Percentiles rank a stretch among this genome's conserved stretches.
Conservation (phyloP, 352 stramenopile genomes). For the Globisporangium orthogonon region DNA sequence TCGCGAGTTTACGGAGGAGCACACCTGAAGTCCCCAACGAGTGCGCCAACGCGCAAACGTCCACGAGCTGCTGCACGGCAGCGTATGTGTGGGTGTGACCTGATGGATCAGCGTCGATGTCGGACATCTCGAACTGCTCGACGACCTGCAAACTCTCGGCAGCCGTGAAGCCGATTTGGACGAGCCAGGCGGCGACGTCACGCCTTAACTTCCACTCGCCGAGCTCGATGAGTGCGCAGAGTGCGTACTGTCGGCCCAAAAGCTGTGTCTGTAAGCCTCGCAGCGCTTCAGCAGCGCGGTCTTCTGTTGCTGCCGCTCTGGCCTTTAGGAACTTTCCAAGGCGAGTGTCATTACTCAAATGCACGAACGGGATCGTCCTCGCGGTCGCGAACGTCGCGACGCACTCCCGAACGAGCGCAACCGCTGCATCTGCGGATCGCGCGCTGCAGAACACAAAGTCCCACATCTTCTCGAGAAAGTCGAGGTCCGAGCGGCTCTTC, state of each 20-base stretch:
- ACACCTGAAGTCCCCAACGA: constrained; percentile 7
- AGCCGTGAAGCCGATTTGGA: constrained; percentile 14
- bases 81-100: neutral
- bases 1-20: constrained; percentile 9
- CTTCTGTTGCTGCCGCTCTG: neutral
- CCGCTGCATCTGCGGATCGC: neutral
- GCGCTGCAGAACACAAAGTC: constrained; percentile 11
- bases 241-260: constrained; percentile 3
- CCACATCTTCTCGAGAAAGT: constrained; percentile 16
- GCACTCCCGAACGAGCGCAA: constrained; percentile 8
- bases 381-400: constrained; percentile 2
- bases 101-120: neutral
- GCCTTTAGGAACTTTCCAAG: constrained; percentile 10
- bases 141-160: constrained; percentile 5
- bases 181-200: constrained; percentile 11
- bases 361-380: constrained; percentile 10
- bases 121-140: constrained; percentile 4
- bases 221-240: constrained; percentile 9
- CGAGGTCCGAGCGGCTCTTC: constrained; percentile 7
- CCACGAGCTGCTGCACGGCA: constrained; percentile 5
- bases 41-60: constrained; percentile 9
- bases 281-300: neutral
- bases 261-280: constrained; percentile 1
- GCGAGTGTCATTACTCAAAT: constrained; percentile 9
- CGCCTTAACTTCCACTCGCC: constrained; percentile 15